Evolutionary conservation across 495 filamentous ascomycete species (phyloP), one percentile per base, ranked within the genome.

Genomic region (Hypoxylon trugodes): DNA sequence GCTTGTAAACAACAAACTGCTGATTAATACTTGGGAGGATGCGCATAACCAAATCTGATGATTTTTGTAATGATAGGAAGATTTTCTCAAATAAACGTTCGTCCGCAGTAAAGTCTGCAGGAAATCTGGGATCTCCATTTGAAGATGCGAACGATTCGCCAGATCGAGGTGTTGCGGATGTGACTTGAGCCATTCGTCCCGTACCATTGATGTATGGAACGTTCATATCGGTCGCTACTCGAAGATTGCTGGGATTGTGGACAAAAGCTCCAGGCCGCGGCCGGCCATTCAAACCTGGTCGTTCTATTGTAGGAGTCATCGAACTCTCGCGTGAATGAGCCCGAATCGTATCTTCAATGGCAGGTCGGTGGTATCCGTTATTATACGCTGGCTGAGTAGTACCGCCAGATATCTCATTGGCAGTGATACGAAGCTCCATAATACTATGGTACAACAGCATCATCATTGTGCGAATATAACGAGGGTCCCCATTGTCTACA

Each of bases 41-140:
- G 6, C 83, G 83, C 52, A 90, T 82, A 37, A 89, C 85, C 33
- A 87, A 73, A 9, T 88, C 87, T 43, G 87, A 86, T 1, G 90
- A 87, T 37, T 81, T 81, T 13, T 84, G 83, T 15, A 96, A 82
- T 37, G 87, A 86, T 38, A 89, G 69, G 76, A 88, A 95, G 35
- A 97, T 90, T 64, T 77, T 86, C 51, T 95, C 91, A 66, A 97
- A 96, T 2, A 86, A 80, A 19, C 86, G 84, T 65, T 94, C 91
- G 63, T 92, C 89, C 46, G 90, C 88, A 25, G 81, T 84, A 46
- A 91, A 90, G 54, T 91, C 78, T 16, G 65, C 64, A 26, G 73
- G 72, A 13, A 80, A 68, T 46, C 77, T 74, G 2, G 75, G 70
- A 4, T 71, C 76, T 16, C 74, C 79, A 45, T 81, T 83, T 21